Base-by-base conservation (phyloP, 768 basidiomycete species). In the Rhizopogon sp. region DNA sequence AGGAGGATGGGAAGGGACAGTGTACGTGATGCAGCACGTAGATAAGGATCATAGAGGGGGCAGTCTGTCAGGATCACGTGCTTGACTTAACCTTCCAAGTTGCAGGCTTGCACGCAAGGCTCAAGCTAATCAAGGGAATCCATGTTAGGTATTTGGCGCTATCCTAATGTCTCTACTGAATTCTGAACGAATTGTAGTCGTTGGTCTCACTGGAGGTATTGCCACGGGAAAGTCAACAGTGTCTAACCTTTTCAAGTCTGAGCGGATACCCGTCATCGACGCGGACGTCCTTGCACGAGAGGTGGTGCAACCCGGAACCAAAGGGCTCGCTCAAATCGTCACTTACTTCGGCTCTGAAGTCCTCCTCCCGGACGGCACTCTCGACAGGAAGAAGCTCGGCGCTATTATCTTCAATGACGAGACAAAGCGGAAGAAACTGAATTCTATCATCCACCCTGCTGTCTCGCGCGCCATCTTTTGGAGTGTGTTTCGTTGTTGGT, bases 211-310 rank as follows among this genome's bases (percentile, higher is more conserved):
- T 29, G 97, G 97, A 7, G 93, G 95, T 2, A 98, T 99, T 55
- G 92, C 94, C 20, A 94, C 93, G 6, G 94, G 96, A 52, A 99
- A 99, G 74, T 97, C 95, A 0, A 90, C 93, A 11, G 97, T 94
- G 10, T 91, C 94, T 0, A 70, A 73, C 6, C 76, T 94, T 41
- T 76, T 98, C 37, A 78, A 79, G 50, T 73, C 77, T 0, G 84
- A 84, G 60, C 63, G 69, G 31, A 73, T 98, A 31, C 90, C 93
- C n/a, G 74, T 98, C 61, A 80, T 98, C 62, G 97, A 99, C 66
- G 94, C 96, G 2, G 96, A 98, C 76, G 58, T 90, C 14, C 78
- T 98, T 49, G 92, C 95, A 3, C 87, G 94, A 39, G 72, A 85
- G 61, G 93, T 90, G 54, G 89, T 98, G 54, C 79, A 83, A 56